phyloP scores from a whole-genome alignment of 2,329 filamentous ascomycete species.

The Ophiostoma ips region DNA sequence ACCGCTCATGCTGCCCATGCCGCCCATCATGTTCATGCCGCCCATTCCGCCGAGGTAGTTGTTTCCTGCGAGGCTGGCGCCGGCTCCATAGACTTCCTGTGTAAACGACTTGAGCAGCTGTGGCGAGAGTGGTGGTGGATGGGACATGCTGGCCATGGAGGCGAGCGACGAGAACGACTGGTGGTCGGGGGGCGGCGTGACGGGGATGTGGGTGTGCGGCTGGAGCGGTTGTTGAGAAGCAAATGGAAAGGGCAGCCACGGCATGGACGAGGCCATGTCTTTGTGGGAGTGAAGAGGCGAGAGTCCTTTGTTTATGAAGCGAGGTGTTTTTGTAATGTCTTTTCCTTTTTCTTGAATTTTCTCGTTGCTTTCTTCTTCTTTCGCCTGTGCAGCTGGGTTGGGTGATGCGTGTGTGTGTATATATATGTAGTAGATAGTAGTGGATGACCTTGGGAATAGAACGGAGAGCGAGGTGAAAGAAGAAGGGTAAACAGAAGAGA shows the following conservation, averaged over 20 bases:
- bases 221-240: slow-evolving; percentile 12
- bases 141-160: slow-evolving; percentile 1
- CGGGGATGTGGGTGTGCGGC: slow-evolving; percentile 18
- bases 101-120: slow-evolving; percentile 15
- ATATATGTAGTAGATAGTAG: too few relatives aligned
- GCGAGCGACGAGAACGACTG: slow-evolving; percentile 18
- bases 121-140: slow-evolving; percentile 11
- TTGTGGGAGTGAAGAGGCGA: too few relatives aligned
- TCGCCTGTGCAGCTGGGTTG: too few relatives aligned
- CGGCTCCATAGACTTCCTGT: slow-evolving; percentile 13
- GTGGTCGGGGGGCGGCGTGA: slow-evolving; percentile 27
- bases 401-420: too few relatives aligned
- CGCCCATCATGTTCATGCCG: background rate
- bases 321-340: too few relatives aligned
- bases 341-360: too few relatives aligned
- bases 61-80: background rate
- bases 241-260: slow-evolving; percentile 18
- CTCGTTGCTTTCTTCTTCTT: too few relatives aligned
- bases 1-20: background rate
- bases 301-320: background rate
- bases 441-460: too few relatives aligned
- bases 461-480: background rate
- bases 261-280: slow-evolving; percentile 17
- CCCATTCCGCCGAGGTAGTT: background rate
- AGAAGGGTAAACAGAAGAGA: background rate